A percentile compares a stretch with the other conserved stretches of the same genome.
Evolutionary conservation across 768 basidiomycete genomes (phyloP).

Genomic region (Dictyophora rubrovolvata): DNA sequence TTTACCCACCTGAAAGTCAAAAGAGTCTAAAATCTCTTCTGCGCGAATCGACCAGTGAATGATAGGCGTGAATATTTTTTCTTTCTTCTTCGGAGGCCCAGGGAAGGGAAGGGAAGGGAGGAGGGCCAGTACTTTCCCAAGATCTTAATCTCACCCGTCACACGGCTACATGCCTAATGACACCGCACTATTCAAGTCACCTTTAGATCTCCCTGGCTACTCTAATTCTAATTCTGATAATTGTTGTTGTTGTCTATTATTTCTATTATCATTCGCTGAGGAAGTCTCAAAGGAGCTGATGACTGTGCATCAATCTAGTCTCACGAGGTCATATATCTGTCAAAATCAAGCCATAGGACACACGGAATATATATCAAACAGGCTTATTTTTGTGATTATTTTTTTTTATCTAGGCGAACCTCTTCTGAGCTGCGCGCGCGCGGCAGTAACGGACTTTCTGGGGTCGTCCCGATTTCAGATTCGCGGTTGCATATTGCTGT

Average conservation of each 20-base stretch:
- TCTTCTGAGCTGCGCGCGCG: background rate
- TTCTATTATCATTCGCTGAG: too few relatives aligned
- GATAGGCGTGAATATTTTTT: too few relatives aligned
- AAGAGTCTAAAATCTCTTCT: too few relatives aligned
- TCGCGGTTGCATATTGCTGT: too few relatives aligned
- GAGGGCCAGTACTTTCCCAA: too few relatives aligned
- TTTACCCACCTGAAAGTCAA: too few relatives aligned
- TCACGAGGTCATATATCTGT: background rate
- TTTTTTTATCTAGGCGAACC: background rate
- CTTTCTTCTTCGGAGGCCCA: too few relatives aligned
- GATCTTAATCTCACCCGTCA: too few relatives aligned
- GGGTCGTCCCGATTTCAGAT: background rate
- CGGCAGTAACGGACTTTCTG: background rate
- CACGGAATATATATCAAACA: background rate
- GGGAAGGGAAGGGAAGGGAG: too few relatives aligned
- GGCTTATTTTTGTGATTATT: background rate
- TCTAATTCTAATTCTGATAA: background rate
- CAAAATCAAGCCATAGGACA: background rate
- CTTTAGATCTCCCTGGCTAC: background rate
- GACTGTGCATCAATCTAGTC: background rate
- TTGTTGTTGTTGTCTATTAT: too few relatives aligned
- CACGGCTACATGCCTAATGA: background rate
- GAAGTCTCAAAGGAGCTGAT: background rate
- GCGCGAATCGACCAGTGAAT: too few relatives aligned
- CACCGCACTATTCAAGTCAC: background rate